phyloP scores from a whole-genome alignment of 106 monocot species.

The Allium fistulosum region DNA sequence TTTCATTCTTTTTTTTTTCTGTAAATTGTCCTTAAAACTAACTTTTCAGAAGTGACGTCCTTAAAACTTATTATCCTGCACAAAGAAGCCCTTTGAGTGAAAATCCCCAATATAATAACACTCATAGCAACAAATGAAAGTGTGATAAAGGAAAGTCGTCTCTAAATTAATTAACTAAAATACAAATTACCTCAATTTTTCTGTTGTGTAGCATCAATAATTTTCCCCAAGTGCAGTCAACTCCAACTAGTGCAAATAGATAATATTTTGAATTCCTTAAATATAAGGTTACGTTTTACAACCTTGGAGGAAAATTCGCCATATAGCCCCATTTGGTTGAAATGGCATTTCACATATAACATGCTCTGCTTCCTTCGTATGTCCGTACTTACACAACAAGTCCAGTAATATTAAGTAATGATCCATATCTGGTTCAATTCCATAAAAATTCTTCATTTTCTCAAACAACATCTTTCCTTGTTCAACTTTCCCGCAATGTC shows the following conservation, averaged over 20 bases:
- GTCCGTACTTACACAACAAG: constrained; percentile 52
- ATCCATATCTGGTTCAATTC: constrained; percentile 58
- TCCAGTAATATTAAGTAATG: constrained; percentile 62
- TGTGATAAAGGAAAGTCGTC: background rate
- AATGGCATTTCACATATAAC: constrained; percentile 66
- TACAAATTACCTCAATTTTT: background rate
- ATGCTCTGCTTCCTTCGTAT: constrained; percentile 54
- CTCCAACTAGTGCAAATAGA: background rate
- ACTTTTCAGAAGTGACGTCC: too few relatives aligned
- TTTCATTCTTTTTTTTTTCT: too few relatives aligned
- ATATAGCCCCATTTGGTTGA: constrained; percentile 47
- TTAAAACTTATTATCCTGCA: too few relatives aligned
- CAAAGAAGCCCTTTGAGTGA: too few relatives aligned
- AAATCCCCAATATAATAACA: too few relatives aligned
- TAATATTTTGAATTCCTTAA: background rate
- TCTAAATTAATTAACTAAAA: background rate
- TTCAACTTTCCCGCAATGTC: constrained; percentile 58
- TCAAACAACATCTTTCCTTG: constrained; percentile 56
- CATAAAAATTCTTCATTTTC: constrained; percentile 35
- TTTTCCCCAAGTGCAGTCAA: background rate
- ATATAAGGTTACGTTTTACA: constrained; percentile 30
- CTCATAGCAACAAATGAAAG: background rate
- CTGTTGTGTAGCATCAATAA: background rate
- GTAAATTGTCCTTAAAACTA: too few relatives aligned
- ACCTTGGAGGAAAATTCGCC: constrained; percentile 66